These are phyloP conservation scores for Tetracladium maxilliforme DNA, from an alignment of 2,329 filamentous ascomycete genomes.

Conservation along the genomic window DNA sequence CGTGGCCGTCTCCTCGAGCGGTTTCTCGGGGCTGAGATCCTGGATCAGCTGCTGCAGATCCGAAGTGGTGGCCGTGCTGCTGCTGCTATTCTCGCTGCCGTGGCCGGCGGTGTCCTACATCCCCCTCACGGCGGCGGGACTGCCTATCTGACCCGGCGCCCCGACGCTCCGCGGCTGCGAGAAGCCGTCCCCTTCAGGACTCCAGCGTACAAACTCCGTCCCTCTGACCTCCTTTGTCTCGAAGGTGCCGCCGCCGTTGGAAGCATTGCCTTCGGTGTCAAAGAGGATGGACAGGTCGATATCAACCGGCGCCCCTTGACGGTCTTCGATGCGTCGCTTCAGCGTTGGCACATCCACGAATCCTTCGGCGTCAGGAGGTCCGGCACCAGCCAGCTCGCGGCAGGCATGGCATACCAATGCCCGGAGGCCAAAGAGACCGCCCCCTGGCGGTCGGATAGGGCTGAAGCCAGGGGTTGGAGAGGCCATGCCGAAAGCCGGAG, in stretches of 20 bases:
- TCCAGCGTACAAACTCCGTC: no score
- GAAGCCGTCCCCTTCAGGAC: no score
- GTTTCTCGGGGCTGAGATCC: no score
- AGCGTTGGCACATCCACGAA: slow-evolving; percentile 50
- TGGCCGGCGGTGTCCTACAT: no score
- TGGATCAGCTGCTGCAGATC: no score
- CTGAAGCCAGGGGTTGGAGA: slow-evolving; percentile 29
- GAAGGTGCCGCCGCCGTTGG: slow-evolving; percentile 87
- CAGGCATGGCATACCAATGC: slow-evolving; percentile 67
- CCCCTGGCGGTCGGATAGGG: slow-evolving; percentile 30
- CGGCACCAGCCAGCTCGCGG: slow-evolving; percentile 37
- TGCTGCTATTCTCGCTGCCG: no score
- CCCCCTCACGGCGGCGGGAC: slow-evolving; percentile 35
- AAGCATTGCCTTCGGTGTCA: slow-evolving; percentile 74
- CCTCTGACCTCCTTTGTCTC: no score
- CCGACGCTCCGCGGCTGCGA: no score
- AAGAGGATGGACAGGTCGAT: no score
- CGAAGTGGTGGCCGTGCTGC: no score
- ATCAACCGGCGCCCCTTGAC: slow-evolving; percentile 57
- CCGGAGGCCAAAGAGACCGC: slow-evolving; percentile 55
- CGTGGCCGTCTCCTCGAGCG: no score
- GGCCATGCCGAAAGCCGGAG: slow-evolving; percentile 11
- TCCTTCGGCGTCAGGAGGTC: slow-evolving; percentile 52
- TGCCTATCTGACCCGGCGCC: slow-evolving; percentile 55
- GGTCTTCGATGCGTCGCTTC: slow-evolving; percentile 42